Evolutionary conservation across 192 early-diverging fungal species (phyloP), one percentile per base, ranked within the genome.

Genomic region (Podila verticillata): DNA sequence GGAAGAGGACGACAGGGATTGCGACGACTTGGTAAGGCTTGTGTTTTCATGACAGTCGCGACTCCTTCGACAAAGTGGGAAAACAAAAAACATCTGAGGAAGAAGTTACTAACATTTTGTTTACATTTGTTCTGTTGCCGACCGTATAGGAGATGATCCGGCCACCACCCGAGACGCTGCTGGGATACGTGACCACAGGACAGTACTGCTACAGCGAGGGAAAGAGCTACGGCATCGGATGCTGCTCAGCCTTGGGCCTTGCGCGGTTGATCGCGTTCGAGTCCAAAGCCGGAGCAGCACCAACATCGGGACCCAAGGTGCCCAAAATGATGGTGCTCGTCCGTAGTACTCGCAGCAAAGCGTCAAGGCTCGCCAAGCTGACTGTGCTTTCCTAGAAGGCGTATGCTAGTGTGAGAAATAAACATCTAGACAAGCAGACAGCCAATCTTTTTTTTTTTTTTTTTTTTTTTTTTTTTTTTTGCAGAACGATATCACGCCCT

Each of bases 141-240:
- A 54, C 17, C 17, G 15, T 5, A 26, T 82, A 84, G 82, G 85
- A 87, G 22, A 65, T 75, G 61, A 39, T 78, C 24, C 84, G 85
- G 15, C 72, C 73, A 54, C 20, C 77, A 7, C 67, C 72, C 5
- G 61, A 67, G 9, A 78, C 82, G 0, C 65, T 89, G 22, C 84
- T 95, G 66, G 94, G 94, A 17, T 93, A 91, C 73, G 71, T 94
- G 20, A 94, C 92, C 2, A 89, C 89, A 12, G 93, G 93, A 5
- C 81, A 88, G 12, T 94, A 88, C 63, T 92, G 92, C 22, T 85
- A 91, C 39, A 82, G 81, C 20, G 66, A 84, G 24, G 94, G 93
- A 22, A 69, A 88, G 31, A 89, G 87, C 26, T 84, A 83, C 44
- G 92, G 89, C 15, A 86, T 94, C 35, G 94, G 89, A 51, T 89